Evolutionary conservation across 441 rosid species (phyloP), one percentile per base, ranked within the genome.

Genomic region (Manihot esculenta): DNA sequence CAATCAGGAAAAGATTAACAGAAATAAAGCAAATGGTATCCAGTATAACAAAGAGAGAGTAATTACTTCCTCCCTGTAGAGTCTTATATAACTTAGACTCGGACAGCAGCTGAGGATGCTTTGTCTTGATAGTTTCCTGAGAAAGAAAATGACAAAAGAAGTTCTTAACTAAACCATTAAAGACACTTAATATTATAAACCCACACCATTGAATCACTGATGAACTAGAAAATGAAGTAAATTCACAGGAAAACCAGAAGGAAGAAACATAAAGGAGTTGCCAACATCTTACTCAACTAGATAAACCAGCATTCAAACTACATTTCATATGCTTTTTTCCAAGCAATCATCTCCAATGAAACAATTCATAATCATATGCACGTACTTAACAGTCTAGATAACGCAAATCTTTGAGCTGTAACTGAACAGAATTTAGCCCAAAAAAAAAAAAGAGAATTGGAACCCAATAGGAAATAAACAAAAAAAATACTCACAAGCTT

Each of bases 41-140:
- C 58, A 63, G 11, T 3, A 57, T 10, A 44, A 44, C 21, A 35
- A 62, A 42, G 41, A 15, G 18, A 23, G 30, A 30, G 23, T 35
- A 72, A 60, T 83, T 89, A 95, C 99, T 93, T 89, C 99, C 99
- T 85, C 98, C 99, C 53, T 95, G 98, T 33, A 95, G 88, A 65
- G 93, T 89, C 74, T 88, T 90, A 84, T 93, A 95, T 48, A 95
- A 74, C 84, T 89, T 95, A 0, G 98, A 93, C 79, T 95, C 99
- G 68, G 91, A 93, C 30, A 88, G 87, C 83, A 95, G 83, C 80
- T 95, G 99, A n/a, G 98, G 99, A 84, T 93, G 99, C 77, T 89
- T 95, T 10, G 99, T 93, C 83, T 95, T 93, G 72, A 86, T 89
- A 84, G 82, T 89, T 84, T 95, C 99, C 99, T 95, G 84, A 47